Evolutionary conservation across 139 green algal species (phyloP), one percentile per base, ranked within the genome.

Genomic region (Dunaliella primolecta): DNA sequence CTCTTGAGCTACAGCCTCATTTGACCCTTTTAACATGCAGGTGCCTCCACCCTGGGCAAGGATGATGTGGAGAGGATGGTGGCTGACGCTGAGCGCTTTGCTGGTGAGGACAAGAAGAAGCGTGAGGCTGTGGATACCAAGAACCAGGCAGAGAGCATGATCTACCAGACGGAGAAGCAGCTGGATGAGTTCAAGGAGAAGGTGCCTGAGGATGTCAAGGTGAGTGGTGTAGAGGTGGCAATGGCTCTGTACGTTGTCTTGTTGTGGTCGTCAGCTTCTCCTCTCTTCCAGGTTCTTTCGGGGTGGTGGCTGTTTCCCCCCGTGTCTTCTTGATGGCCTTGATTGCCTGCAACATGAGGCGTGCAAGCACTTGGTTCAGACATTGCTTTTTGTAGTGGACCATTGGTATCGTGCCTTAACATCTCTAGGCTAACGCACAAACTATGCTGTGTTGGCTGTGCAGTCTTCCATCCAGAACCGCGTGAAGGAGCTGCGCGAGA

Each of bases 161-260:
- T 95, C 23, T 98, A 98, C 92, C 94, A 98, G 91, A 98, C 96
- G 29, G 93, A 99, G 94, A 99, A 99, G 95, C 97, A 99, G 94
- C 81, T 99, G 34, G 97, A 98, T 90, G 97, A 99, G 92, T 93
- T 99, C 84, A 95, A 90, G 21, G 97, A 96, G 87, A 99, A 99
- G 94, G 89, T 91, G 76, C 87, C 87, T 3, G 85, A 80, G 21
- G 87, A 88, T 78, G 83, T 91, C 56, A 92, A 92, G 87, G 38
- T 81, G 38, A 57, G 72, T 75, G 35, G 11, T n/a, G 46, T 15
- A 64, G 72, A 20, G 74, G n/a, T n/a, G n/a, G n/a, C n/a, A n/a
- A n/a, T n/a, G n/a, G 2, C 75, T 23, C 33, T 38, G 21, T 7
- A 21, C 31, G 3, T 21, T 56, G 32, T 46, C 23, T 81, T 38